A percentile compares a stretch with the other conserved stretches of the same genome.
Evolutionary conservation across 2,329 filamentous ascomycete species (phyloP).

Genomic region (Verticillium tricorpus): DNA sequence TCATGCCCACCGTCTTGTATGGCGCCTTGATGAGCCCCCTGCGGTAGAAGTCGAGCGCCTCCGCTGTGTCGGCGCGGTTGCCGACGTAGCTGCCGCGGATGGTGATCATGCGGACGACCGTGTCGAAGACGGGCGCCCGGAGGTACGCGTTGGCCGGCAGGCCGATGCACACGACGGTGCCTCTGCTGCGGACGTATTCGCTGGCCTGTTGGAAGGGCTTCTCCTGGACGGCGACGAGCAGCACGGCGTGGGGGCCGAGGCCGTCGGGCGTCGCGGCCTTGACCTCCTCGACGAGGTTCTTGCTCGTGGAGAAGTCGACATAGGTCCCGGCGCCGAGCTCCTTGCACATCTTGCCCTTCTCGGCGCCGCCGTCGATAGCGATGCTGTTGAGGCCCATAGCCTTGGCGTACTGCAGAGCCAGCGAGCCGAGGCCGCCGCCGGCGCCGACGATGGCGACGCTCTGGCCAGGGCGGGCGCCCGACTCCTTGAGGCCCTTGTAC

Average conservation of each 20-base stretch:
- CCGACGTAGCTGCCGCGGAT: conserved; percentile 95
- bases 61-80: conserved; percentile 80
- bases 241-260: conserved; percentile 79
- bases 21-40: conserved; percentile 82
- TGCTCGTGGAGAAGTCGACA: conserved; percentile 73
- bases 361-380: conserved; percentile 77
- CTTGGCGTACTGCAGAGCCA: conserved; percentile 83
- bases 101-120: conserved; percentile 81
- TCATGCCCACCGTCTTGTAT: conserved; percentile 79
- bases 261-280: conserved; percentile 76
- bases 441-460: conserved; percentile 82
- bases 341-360: conserved; percentile 70
- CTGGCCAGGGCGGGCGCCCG: conserved; percentile 67
- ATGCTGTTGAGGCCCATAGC: conserved; percentile 82
- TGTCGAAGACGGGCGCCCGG: conserved; percentile 81
- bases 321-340: conserved; percentile 67
- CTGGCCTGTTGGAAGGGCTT: conserved; percentile 94
- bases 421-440: conserved; percentile 73
- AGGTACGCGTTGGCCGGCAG: conserved; percentile 77
- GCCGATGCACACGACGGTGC: conserved; percentile 83
- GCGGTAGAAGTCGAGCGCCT: conserved; percentile 86
- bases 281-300: conserved; percentile 79
- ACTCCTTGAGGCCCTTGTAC: conserved; percentile 90
- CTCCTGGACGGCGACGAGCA: conserved; percentile 82
- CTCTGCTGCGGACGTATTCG: conserved; percentile 78